These are phyloP conservation scores for Apophysomyces variabilis DNA, from an alignment of 371 early-diverging fungal genomes.

Conservation along the genomic window DNA sequence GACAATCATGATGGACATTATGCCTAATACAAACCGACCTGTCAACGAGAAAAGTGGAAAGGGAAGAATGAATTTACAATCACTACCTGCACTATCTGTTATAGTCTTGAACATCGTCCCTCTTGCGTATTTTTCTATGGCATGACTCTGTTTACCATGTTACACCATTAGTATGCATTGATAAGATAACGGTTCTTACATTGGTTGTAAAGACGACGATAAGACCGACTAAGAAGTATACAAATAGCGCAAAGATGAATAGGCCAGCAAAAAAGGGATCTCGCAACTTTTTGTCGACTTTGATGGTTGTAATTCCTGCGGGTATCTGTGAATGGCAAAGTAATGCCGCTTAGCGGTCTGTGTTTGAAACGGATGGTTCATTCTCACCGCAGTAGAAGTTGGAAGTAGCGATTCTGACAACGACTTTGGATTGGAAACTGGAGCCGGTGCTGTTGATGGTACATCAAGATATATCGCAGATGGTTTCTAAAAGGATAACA, in stretches of 20 bases:
- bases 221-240: slow-evolving; percentile 52
- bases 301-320: slow-evolving; percentile 29
- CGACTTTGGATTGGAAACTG: slow-evolving; percentile 22
- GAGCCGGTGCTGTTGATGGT: slow-evolving; percentile 36
- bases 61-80: background rate
- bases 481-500: slow-evolving; percentile 46
- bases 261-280: slow-evolving; percentile 60
- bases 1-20: slow-evolving; percentile 51
- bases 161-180: background rate
- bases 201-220: slow-evolving; percentile 57
- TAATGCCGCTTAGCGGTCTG: background rate
- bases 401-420: slow-evolving; percentile 50
- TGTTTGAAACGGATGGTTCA: background rate
- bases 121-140: slow-evolving; percentile 43
- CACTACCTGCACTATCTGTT: slow-evolving; percentile 59
- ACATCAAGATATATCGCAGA: slow-evolving; percentile 62
- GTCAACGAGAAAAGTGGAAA: background rate
- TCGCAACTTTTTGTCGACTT: slow-evolving; percentile 51
- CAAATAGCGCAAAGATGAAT: slow-evolving; percentile 40
- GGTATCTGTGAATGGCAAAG: slow-evolving; percentile 40
- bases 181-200: slow-evolving; percentile 37
- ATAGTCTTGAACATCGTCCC: slow-evolving; percentile 58
- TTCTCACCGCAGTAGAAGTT: slow-evolving; percentile 41
- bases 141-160: slow-evolving; percentile 28
- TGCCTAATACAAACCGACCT: slow-evolving; percentile 34